Base-by-base conservation (phyloP, 2,329 filamentous ascomycete genomes). In the Microdochium trichocladiopsis region DNA sequence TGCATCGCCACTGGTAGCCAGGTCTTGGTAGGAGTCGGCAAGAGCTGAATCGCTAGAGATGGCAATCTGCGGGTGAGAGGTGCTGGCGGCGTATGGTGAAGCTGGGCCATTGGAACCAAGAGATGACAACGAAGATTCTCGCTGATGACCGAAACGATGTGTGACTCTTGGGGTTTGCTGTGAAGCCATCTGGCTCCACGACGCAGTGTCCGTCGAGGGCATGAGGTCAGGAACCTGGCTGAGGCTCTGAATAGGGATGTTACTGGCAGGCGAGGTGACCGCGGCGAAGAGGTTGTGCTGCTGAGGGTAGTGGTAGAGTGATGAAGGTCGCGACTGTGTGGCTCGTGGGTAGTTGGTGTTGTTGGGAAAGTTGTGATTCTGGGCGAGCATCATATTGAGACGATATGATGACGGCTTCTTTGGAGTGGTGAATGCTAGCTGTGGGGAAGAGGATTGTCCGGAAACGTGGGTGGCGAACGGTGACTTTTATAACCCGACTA, bases 81-180 rank as follows among this genome's bases (percentile, higher is more conserved):
- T 77, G 60, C 72, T 80, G 53, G 75, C 69, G 37, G 73, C 76
- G 63, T 74, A 84, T 3, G 82, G 81, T 18, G 82, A 85, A 0
- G 76, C 72, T 18, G 82, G 82, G n/a, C 78, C 79, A 33, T 78
- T 73, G 0, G 82, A 84, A 11, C 78, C 80, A 41, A 84, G 60
- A 0, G 82, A 84, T 0, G 82, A 84, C 36, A 82, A 68, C 6
- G 81, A 84, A 2, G 81, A 80, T 57, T 84, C 80, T 58, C 82
- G 77, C 47, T 84, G 74, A 60, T 85, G 82, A 24, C 72, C 60
- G 36, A 72, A 63, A 16, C 72, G 69, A 52, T 60, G 60, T 22
- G 58, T 37, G 41, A 58, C 58, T 51, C 60, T 60, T 18, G 63
- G 60, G n/a, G 61, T 64, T 41, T 63, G 60, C 48, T 56, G 54